Base-by-base conservation (phyloP, 768 basidiomycete species). In the Lactifluus volemus region DNA sequence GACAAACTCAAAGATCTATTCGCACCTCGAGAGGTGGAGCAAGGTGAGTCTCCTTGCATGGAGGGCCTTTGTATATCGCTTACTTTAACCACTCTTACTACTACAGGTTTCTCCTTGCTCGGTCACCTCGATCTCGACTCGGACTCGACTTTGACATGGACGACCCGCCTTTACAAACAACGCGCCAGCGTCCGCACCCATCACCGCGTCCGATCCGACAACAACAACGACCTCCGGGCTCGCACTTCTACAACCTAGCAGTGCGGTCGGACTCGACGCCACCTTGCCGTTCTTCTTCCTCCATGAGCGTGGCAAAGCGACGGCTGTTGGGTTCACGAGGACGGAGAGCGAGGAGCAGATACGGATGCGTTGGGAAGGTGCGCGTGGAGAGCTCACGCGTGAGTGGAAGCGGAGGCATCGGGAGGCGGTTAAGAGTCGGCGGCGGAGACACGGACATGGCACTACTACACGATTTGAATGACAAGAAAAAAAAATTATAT, bases 321-420 rank as follows among this genome's bases (percentile, higher is more conserved):
- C 30, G 15, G 6, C 14, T 71, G 75, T 48, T 72, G 73, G 9
- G 76, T 83, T 86, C 68, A 78, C 73, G 61, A 71, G 81, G 44
- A 81, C 80, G 2, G 76, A 78, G 59, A 78, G 75, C 15, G 76
- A 79, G 42, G 81, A 82, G n/a, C 82, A 84, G 67, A 86, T 89
- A 39, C 77, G 80, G 52, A 77, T 77, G 63, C 72, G 77, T 55
- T 92, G 91, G 89, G 89, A 92, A 67, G 79, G 75, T n/a, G 73
- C 76, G 49, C 86, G 84, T 67, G 78, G 76, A 0, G 81, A 83
- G 55, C 71, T 92, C 70, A 92, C 90, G 55, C 76, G 72, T 62
- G 86, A 82, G 52, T 92, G 90, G 89, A 90, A 89, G 74, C 81
- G 82, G 68, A 73, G 87, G 50, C 84, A 83, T 72, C 80, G 84